Percentiles rank a stretch among this genome's conserved stretches.
Evolutionary conservation across 257 asterid genomes (phyloP).

Genomic region (Solanum arcanum): DNA sequence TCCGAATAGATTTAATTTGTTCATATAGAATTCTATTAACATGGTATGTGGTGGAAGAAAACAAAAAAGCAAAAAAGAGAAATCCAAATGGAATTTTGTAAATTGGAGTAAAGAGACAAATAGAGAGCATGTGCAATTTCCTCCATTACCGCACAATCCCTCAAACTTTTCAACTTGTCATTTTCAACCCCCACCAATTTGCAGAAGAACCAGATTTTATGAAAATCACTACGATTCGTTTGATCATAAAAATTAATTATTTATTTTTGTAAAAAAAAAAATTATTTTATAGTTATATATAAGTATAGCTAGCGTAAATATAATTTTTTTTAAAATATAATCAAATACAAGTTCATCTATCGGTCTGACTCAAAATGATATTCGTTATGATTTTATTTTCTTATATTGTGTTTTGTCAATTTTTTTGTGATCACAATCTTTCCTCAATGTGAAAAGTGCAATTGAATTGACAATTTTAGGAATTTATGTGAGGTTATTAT

Average conservation of each 20-base stretch:
- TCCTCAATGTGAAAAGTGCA: not conserved
- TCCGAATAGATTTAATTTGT: not conserved
- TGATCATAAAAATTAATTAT: not conserved
- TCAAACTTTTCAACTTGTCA: not conserved
- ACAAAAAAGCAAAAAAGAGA: not conserved
- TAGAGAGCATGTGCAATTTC: constrained; percentile 12
- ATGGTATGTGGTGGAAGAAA: not conserved
- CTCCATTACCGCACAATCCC: not conserved
- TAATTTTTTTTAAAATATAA: not conserved
- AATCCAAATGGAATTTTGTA: not conserved
- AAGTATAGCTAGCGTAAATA: not conserved
- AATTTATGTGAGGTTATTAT: not conserved
- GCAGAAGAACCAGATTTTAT: not conserved
- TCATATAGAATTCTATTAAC: not conserved
- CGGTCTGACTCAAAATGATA: not conserved
- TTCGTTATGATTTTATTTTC: not conserved
- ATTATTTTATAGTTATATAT: not conserved
- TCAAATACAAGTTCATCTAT: not conserved
- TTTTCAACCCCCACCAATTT: not conserved
- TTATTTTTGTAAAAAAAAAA: no score
- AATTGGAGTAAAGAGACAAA: constrained; percentile 5
- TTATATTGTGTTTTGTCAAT: not conserved
- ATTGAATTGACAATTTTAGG: not conserved
- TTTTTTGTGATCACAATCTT: not conserved
- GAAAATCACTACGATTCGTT: not conserved